Evolutionary conservation across 305 asterid species (phyloP), one percentile per base, ranked within the genome.

Genomic region (Striga hermonthica): DNA sequence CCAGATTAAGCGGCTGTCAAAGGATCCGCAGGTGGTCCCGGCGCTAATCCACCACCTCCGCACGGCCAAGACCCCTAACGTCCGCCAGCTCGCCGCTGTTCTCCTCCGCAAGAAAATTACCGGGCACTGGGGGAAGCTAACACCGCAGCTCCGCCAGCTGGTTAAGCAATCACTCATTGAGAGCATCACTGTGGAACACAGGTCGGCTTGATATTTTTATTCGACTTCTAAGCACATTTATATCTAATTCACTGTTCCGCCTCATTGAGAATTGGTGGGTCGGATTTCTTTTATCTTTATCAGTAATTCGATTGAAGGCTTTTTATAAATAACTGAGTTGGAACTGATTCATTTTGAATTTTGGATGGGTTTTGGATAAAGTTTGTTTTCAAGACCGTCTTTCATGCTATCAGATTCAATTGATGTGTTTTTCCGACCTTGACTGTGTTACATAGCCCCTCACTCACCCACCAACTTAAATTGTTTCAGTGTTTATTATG

Each of bases 41-140:
- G 89, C 96, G 35, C 78, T 93, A 4, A 69, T 85, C 15, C 95
- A 93, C 67, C 99, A 90, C 75, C 94, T 93, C 37, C 99, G 99
- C 62, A 90, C 99, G 10, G 99, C 99, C 64, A 93, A 93, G 78
- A 90, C 97, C n/a, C 99, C 99, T 52, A 88, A 93, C 62, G 99
- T 93, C 57, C 91, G 99, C 14, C 99, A 93, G 68, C 95, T 93
- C 9, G 88, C 97, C 58, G 99, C 97, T 40, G 99, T 93, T 49
- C 90, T 93, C 48, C 96, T 93, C 70, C 96, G 99, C 7, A 93
- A 93, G 95, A 93, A 90, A 92, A 88, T 93, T 58, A 93, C 99
- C 7, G 97, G 99, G 6, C 99, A 93, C 38, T 93, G 99, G 99
- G 86, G 92, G 48, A 93, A 93, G 80, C 75, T 93, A 4, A 62